phyloP scores from a whole-genome alignment of 306 rosid species.

The Alnus rubra region DNA sequence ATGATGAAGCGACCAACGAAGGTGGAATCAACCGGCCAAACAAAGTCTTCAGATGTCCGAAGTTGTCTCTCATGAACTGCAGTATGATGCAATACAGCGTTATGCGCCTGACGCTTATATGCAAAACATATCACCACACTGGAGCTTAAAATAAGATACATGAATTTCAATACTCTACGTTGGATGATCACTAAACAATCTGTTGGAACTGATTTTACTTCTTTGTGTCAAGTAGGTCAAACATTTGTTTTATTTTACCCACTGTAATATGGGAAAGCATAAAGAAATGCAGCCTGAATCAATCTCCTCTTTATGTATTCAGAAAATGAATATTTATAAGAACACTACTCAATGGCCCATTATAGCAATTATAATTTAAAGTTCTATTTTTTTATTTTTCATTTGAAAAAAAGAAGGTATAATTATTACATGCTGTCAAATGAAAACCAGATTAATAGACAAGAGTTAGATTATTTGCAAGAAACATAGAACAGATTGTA shows the following conservation, averaged over 20 bases:
- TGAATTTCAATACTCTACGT: neutral
- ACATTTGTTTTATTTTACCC: neutral
- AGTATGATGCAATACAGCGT: conserved; percentile 18
- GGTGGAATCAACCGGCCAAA: conserved; percentile 70
- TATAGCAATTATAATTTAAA: neutral
- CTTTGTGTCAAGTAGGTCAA: neutral
- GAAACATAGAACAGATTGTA: neutral
- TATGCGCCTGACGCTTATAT: neutral
- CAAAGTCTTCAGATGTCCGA: conserved; percentile 69
- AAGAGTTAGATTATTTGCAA: neutral
- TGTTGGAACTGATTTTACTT: neutral
- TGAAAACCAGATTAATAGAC: conserved; percentile 5
- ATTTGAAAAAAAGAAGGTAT: neutral
- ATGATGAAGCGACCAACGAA: conserved; percentile 71
- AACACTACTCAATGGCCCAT: neutral
- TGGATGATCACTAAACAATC: neutral
- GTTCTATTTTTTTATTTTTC: neutral
- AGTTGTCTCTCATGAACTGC: conserved; percentile 72
- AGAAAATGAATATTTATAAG: neutral
- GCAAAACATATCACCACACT: neutral
- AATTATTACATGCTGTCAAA: neutral
- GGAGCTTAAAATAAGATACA: neutral
- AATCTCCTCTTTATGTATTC: neutral
- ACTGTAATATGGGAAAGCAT: neutral
- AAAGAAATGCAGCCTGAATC: neutral